Evolutionary conservation across 352 stramenopile species (phyloP).

Genomic region (Phytopythium sindhum): DNA sequence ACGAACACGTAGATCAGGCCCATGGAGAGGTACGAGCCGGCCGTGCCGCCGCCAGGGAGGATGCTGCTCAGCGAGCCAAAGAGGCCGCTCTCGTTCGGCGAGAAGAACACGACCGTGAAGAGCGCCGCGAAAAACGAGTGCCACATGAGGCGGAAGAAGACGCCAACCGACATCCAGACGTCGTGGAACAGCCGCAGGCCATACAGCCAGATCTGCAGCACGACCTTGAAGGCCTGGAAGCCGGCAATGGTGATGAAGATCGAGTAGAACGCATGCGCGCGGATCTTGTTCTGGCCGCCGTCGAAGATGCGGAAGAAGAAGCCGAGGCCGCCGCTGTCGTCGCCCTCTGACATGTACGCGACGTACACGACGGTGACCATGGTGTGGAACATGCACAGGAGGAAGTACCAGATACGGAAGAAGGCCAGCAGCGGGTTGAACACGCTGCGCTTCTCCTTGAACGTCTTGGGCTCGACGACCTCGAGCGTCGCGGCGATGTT

Average conservation of each 20-base stretch:
- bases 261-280: slow-evolving; percentile 66
- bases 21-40: slow-evolving; percentile 57
- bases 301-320: slow-evolving; percentile 71
- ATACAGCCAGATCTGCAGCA: slow-evolving; percentile 76
- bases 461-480: slow-evolving; percentile 77
- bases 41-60: slow-evolving; percentile 42
- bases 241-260: slow-evolving; percentile 61
- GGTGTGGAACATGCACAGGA: slow-evolving; percentile 69
- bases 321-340: slow-evolving; percentile 35
- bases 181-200: slow-evolving; percentile 66
- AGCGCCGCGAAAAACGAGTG: slow-evolving; percentile 70
- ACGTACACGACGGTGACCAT: slow-evolving; percentile 70
- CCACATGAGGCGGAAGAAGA: slow-evolving; percentile 71
- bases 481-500: slow-evolving; percentile 61
- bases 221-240: slow-evolving; percentile 58
- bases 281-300: slow-evolving; percentile 45
- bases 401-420: slow-evolving; percentile 83
- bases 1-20: slow-evolving; percentile 50
- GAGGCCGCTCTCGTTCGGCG: slow-evolving; percentile 47
- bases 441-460: slow-evolving; percentile 83
- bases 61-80: slow-evolving; percentile 40
- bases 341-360: slow-evolving; percentile 56
- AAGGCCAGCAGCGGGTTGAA: slow-evolving; percentile 84
- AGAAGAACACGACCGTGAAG: slow-evolving; percentile 58
- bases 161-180: slow-evolving; percentile 47